Conservation (phyloP, 2,329 filamentous ascomycete species). For the Trichoderma afroharzianum region DNA sequence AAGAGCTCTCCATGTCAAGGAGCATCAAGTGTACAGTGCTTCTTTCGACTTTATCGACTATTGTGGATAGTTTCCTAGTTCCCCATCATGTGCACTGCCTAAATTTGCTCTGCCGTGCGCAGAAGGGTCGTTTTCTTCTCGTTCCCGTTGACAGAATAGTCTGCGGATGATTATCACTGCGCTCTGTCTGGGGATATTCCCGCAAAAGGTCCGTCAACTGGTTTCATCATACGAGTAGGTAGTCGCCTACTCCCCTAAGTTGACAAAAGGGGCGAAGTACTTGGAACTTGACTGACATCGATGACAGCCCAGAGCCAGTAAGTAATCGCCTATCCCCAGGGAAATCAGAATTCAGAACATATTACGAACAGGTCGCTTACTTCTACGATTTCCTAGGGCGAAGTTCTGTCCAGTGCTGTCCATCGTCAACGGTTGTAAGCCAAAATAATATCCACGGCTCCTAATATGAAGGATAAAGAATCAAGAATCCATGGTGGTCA, state of each 20-base stretch:
- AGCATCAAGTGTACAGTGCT: not conserved
- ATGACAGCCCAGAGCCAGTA: not conserved
- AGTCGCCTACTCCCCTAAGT: not conserved
- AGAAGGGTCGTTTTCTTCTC: not conserved
- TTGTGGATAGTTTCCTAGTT: not conserved
- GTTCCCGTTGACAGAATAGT: not conserved
- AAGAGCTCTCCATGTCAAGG: not conserved
- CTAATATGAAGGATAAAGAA: not conserved
- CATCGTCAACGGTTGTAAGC: not conserved
- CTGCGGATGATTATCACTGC: not conserved
- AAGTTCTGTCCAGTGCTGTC: not conserved
- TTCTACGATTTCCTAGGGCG: not conserved
- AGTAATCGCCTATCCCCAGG: not conserved
- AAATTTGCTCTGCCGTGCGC: not conserved
- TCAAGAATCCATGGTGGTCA: not conserved
- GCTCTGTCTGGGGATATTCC: not conserved
- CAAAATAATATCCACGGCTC: not conserved
- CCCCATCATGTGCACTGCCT: not conserved
- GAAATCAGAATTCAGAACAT: not conserved
- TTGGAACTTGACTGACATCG: not conserved
- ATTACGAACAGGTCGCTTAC: not conserved
- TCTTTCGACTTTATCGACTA: not conserved
- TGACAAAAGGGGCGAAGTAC: not conserved
- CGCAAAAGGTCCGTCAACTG: not conserved
- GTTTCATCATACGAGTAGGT: not conserved